Base-by-base conservation (phyloP, 2,329 filamentous ascomycete species). In the Canariomyces notabilis region DNA sequence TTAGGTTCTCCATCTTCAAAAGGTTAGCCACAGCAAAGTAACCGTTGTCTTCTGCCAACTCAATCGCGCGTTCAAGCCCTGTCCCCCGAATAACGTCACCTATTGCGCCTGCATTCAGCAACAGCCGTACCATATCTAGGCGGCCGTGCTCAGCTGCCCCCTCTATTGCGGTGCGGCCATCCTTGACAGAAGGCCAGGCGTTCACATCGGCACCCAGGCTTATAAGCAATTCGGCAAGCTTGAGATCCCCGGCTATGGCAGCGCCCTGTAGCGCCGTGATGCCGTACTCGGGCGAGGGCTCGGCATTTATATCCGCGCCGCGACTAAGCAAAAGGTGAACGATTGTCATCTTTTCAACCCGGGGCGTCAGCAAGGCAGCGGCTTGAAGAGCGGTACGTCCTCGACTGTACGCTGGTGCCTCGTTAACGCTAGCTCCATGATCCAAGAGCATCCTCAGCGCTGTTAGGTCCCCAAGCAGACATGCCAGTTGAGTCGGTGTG, bases 321-420 rank as follows among this genome's bases (percentile, higher is more conserved):
- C 19, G 34, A 12, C 39, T 26, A 15, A 48, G 40, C 20, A 48
- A 34, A 20, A 43, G 36, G 7, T 44, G 1, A 15, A 48, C 18
- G 34, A 48, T 9, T 8, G 37, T 21, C 34, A 16, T 39, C 20
- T 48, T 43, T 19, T 16, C 14, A 8, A 26, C 18, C 5, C 32
- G 35, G 16, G 37, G 37, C 15, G 9, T 15, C n/a, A 19, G 12
- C 6, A 4, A 11, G n/a, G 33, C 20, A 9, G 40, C 45, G 6
- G 45, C 45, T 37, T 48, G 45, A n/a, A 48, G 39, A 14, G 45
- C 45, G 18, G 45, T 48, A 6, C 45, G 39, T 19, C 45, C 40
- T 12, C 33, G 35, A 5, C 19, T 12, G 21, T 44, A 6, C 3
- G 23, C 35, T 2, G 45, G 34, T 2, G 29, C 22, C 31, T 48